Evolutionary conservation across 2,329 filamentous ascomycete genomes (phyloP), one percentile per base, ranked within the genome.

Genomic region (Fusarium multiceps): DNA sequence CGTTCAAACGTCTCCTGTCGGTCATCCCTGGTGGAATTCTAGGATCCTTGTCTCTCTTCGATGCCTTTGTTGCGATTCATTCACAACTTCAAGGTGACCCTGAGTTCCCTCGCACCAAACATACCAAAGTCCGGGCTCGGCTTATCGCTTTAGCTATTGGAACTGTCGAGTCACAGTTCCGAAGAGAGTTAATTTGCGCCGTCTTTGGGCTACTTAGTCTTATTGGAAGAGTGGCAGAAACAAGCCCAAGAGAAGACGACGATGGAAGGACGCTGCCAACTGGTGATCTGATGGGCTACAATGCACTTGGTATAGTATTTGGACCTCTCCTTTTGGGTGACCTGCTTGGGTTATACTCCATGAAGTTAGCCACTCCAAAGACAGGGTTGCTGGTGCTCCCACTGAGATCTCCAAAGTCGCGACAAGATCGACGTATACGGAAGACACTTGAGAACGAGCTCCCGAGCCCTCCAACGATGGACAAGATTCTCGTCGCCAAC

Each of bases 11-110:
- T 14, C 81, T 92, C n/a, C 80, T 92, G 1, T 83, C 85, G 0
- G 86, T 87, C 1, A 76, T 92, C 1, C 89, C 89, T 0, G 89
- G 89, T 0, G 90, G 90, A 0, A 88, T 92, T 42, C 79, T 92
- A 1, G 90, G 90, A 6, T 89, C 88, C 1, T 73, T 90, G 16
- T 76, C 82, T 3, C 76, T 91, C 1, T 90, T 92, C 57, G 88
- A 91, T 64, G 85, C 87, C 0, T 75, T 92, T 14, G 84, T 90
- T 12, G 85, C 86, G 13, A 88, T 92, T 18, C 83, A 89, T 61
- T 86, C 82, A 20, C 86, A 89, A 59, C 77, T 90, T 13, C 80
- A 84, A 58, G 80, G 82, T 2, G 84, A 85, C 45, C 82, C 84
- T 0, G 87, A 89, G 63, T 78, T 84, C 53, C 83, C 82, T 48